These are phyloP conservation scores for Diaporthe citri DNA, from an alignment of 2,329 filamentous ascomycete species.

Conservation along the genomic window DNA sequence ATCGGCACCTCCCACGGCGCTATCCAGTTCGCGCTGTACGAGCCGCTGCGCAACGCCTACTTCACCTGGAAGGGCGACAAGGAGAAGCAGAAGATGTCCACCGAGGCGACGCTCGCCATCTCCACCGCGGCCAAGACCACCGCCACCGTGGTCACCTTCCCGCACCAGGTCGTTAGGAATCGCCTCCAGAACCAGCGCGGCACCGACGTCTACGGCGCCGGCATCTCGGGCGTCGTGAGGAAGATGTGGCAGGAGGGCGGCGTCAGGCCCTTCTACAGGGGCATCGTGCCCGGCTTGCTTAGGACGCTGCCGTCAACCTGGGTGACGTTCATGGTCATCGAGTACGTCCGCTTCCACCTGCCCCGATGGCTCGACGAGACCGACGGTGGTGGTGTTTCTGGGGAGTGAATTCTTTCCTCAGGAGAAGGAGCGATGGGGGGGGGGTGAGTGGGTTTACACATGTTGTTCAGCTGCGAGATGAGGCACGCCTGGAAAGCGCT, in stretches of 20 bases:
- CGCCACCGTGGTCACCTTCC: slow-evolving; percentile 91
- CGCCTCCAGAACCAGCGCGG: slow-evolving; percentile 92
- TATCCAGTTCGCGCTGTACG: slow-evolving; percentile 96
- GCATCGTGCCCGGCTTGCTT: slow-evolving; percentile 88
- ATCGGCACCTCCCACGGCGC: slow-evolving; percentile 93
- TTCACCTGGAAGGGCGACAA: slow-evolving; percentile 56
- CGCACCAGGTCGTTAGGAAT: slow-evolving; percentile 92
- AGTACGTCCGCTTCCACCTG: slow-evolving; percentile 86
- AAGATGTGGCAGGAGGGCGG: slow-evolving; percentile 87
- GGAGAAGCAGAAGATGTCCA: slow-evolving; percentile 62
- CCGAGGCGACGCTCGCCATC: slow-evolving; percentile 83
- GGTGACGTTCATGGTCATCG: slow-evolving; percentile 97
- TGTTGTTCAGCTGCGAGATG: neutral
- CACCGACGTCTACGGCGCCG: slow-evolving; percentile 77
- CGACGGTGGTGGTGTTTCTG: neutral
- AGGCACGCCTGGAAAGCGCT: neutral
- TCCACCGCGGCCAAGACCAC: slow-evolving; percentile 87
- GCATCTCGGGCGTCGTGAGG: slow-evolving; percentile 75
- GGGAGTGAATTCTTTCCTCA: neutral
- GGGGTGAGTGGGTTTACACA: neutral
- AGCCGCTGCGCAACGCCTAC: slow-evolving; percentile 72
- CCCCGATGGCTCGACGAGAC: slow-evolving; percentile 53
- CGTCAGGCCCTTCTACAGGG: slow-evolving; percentile 88
- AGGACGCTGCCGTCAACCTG: slow-evolving; percentile 94
- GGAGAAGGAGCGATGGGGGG: neutral